phyloP scores from a whole-genome alignment of 2,329 filamentous ascomycete species.

The Sporothrix curviconia region DNA sequence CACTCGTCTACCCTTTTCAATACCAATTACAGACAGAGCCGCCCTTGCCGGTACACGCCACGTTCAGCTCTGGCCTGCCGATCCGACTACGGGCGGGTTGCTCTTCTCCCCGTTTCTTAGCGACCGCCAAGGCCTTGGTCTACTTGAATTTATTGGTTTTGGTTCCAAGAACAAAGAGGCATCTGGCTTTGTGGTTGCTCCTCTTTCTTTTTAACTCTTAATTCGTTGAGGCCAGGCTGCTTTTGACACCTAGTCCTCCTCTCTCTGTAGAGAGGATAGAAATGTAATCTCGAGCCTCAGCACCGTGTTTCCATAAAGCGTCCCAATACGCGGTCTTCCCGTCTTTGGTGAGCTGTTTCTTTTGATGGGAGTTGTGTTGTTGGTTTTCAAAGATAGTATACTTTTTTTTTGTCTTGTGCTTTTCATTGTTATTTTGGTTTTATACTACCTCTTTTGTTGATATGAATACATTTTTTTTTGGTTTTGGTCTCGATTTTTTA shows the following conservation, averaged over 20 bases:
- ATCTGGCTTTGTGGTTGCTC: no score
- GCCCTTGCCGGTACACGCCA: no score
- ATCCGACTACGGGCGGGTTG: no score
- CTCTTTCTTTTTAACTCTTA: no score
- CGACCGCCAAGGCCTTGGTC: not conserved
- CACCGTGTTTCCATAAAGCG: no score
- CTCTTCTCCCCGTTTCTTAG: not conserved
- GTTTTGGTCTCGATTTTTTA: not conserved
- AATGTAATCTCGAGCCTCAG: not conserved
- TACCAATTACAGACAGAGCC: not conserved
- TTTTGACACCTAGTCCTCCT: no score
- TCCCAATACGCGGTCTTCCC: no score
- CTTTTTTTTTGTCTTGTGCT: not conserved
- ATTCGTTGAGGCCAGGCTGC: no score
- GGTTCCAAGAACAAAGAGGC: no score
- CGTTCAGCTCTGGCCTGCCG: no score
- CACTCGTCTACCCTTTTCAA: not conserved
- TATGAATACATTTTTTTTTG: not conserved
- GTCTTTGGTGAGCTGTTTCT: not conserved
- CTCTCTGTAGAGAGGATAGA: not conserved
- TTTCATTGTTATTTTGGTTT: conserved; percentile 11
- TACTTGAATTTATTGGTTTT: not conserved
- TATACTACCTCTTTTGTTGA: conserved; percentile 9
- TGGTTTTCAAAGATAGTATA: not conserved
- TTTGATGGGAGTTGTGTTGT: not conserved